These are phyloP conservation scores for Tylopilus rubrobrunneus DNA, from an alignment of 768 basidiomycete genomes.

Conservation along the genomic window DNA sequence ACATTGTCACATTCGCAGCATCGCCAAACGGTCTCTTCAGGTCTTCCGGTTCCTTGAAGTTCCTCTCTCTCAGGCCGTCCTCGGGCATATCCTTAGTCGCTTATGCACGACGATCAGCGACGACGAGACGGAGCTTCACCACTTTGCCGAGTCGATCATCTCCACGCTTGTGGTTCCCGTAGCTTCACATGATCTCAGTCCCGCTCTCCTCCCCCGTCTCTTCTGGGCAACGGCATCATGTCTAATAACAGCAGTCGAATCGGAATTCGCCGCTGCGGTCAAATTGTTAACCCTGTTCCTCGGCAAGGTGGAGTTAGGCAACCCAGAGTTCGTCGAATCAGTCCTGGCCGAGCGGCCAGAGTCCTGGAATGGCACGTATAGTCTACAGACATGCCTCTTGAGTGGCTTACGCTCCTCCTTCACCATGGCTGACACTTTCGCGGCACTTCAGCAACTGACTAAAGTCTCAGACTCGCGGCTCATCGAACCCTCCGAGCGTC, in stretches of 20 bases:
- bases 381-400: slow-evolving; percentile 67
- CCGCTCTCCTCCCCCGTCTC: slow-evolving; percentile 68
- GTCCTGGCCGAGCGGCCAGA: slow-evolving; percentile 63
- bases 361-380: slow-evolving; percentile 64
- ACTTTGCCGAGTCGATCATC: slow-evolving; percentile 81
- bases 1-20: slow-evolving; percentile 78
- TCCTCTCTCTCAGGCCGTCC: slow-evolving; percentile 60
- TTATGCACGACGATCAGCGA: slow-evolving; percentile 81
- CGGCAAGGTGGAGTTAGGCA: slow-evolving; percentile 65
- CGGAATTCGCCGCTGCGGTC: slow-evolving; percentile 70
- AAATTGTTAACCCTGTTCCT: slow-evolving; percentile 64
- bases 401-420: slow-evolving; percentile 76
- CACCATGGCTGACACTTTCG: slow-evolving; percentile 64
- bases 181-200: slow-evolving; percentile 51
- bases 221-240: slow-evolving; percentile 87
- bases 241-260: slow-evolving; percentile 77
- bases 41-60: slow-evolving; percentile 82
- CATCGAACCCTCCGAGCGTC: slow-evolving; percentile 66
- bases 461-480: slow-evolving; percentile 58
- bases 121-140: slow-evolving; percentile 70
- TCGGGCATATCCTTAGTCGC: slow-evolving; percentile 77
- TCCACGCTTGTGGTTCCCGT: slow-evolving; percentile 67
- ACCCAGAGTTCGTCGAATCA: slow-evolving; percentile 62
- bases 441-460: slow-evolving; percentile 59
- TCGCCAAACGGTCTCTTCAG: slow-evolving; percentile 86